A percentile compares a stretch with the other conserved stretches of the same genome.
Evolutionary conservation across 1,139 yeast species (phyloP).

Genomic region (Dujonia santamariae): DNA sequence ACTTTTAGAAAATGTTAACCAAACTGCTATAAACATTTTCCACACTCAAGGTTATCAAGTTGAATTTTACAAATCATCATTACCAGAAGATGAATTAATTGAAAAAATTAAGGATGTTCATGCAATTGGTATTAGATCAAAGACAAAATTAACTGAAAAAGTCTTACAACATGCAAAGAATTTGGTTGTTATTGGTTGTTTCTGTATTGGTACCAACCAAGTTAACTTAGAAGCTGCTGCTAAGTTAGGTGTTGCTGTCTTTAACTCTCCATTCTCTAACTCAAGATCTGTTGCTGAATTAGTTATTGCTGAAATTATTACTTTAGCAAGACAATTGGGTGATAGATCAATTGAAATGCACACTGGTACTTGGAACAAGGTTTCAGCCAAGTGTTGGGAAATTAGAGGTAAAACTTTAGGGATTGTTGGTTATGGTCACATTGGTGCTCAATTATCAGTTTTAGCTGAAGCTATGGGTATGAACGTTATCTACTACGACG

Average conservation of each 20-base stretch:
- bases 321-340: slow-evolving; percentile 94
- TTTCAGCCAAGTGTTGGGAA: slow-evolving; percentile 95
- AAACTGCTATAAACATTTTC: slow-evolving; percentile 86
- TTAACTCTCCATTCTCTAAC: slow-evolving; percentile 98
- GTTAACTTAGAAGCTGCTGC: slow-evolving; percentile 94
- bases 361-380: slow-evolving; percentile 98
- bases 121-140: slow-evolving; percentile 97
- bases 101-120: slow-evolving; percentile 92
- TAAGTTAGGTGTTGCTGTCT: slow-evolving; percentile 88
- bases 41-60: slow-evolving; percentile 93
- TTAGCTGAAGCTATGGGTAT: slow-evolving; percentile 98
- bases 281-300: slow-evolving; percentile 98
- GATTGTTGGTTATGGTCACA: slow-evolving; percentile 96
- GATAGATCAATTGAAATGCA: slow-evolving; percentile 96
- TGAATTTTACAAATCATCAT: slow-evolving; percentile 85
- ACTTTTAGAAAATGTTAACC: slow-evolving; percentile 87
- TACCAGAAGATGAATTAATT: slow-evolving; percentile 90
- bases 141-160: slow-evolving; percentile 81
- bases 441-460: slow-evolving; percentile 95
- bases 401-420: slow-evolving; percentile 98
- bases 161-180: slow-evolving; percentile 84
- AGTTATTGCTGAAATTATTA: slow-evolving; percentile 91
- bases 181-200: slow-evolving; percentile 90
- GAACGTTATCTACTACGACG: slow-evolving; percentile 93
- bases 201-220: slow-evolving; percentile 99